Evolutionary conservation across 192 early-diverging fungal species (phyloP), one percentile per base, ranked within the genome.

Genomic region (Gamsiella multidivaricata): DNA sequence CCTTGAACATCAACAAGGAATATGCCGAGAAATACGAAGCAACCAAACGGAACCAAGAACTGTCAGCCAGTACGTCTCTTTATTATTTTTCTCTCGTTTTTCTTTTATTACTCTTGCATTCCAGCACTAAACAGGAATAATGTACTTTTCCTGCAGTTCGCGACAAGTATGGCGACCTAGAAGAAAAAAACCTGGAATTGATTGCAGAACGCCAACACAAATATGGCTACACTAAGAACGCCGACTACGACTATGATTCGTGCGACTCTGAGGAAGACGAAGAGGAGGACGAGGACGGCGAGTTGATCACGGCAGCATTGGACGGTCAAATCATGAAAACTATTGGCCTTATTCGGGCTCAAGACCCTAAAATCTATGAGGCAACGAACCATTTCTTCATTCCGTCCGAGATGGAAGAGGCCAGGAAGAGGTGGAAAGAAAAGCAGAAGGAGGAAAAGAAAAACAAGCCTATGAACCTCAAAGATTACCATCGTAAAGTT

Each of bases 261-360:
- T 86, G 81, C 34, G 87, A 88, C 42, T 89, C 87, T 22, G 88
- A 89, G 32, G 73, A 76, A 5, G 92, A 92, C 33, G 91, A 88
- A 31, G 91, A 91, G 26, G 94, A 95, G 65, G 94, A 95, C 73
- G 91, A 92, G 61, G 80, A 83, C 47, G 94, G 90, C 33, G 90
- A 89, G 60, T 84, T 98, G 23, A 83, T 96, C 10, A 96, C 96
- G 6, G 93, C 96, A 9, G 94, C 92, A 29, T 71, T 98, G 9
- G 96, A 99, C 62, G 92, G 89, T 10, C 93, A 97, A 79, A 98
- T 99, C 58, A 87, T 99, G 88, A 92, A 92, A 57, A 96, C 97
- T 1, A 93, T 98, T 62, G 88, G 88, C 0, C 82, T 91, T 23
- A 92, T 99, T 50, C 87, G 89, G 2, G 78, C 84, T n/a, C 90